phyloP scores from a whole-genome alignment of 2,329 filamentous ascomycete genomes.

The Pezicula carpinea region DNA sequence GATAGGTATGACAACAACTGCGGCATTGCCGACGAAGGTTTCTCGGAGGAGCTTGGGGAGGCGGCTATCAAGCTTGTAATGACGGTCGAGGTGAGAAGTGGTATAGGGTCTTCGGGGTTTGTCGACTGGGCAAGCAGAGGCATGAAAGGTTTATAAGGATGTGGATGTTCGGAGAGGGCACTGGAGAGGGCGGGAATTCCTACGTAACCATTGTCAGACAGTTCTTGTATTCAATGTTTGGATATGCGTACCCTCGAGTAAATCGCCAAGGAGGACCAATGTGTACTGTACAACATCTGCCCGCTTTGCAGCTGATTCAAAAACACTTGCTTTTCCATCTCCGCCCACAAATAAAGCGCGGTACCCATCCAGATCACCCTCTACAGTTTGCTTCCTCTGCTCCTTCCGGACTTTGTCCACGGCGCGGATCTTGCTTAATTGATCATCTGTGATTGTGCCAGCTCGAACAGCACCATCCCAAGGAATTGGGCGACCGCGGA shows the following conservation, averaged over 20 bases:
- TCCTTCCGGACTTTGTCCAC: constrained; percentile 96
- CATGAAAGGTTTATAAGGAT: constrained; percentile 80
- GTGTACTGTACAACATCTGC: constrained; percentile 93
- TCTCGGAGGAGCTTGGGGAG: constrained; percentile 56
- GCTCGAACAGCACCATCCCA: constrained; percentile 96
- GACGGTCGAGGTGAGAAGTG: constrained; percentile 83
- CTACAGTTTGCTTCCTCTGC: constrained; percentile 76
- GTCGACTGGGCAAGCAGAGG: constrained; percentile 78
- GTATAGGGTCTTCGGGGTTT: constrained; percentile 71
- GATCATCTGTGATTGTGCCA: constrained; percentile 87
- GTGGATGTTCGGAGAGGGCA: constrained; percentile 66
- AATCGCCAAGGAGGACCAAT: constrained; percentile 79
- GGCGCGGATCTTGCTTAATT: constrained; percentile 92
- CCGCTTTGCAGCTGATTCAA: constrained; percentile 81
- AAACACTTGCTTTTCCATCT: constrained; percentile 63
- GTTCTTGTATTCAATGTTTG: neutral
- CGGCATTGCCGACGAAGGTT: constrained; percentile 64
- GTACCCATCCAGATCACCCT: constrained; percentile 76
- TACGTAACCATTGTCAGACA: constrained; percentile 31
- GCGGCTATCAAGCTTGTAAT: constrained; percentile 72
- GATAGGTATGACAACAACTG: constrained; percentile 83
- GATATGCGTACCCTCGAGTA: constrained; percentile 68
- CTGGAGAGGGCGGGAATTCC: constrained; percentile 76
- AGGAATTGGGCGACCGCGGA: constrained; percentile 89
- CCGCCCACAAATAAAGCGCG: constrained; percentile 74